A percentile compares a stretch with the other conserved stretches of the same genome.
Conservation (phyloP, 768 basidiomycete species). For the Suillus hirtellus region DNA sequence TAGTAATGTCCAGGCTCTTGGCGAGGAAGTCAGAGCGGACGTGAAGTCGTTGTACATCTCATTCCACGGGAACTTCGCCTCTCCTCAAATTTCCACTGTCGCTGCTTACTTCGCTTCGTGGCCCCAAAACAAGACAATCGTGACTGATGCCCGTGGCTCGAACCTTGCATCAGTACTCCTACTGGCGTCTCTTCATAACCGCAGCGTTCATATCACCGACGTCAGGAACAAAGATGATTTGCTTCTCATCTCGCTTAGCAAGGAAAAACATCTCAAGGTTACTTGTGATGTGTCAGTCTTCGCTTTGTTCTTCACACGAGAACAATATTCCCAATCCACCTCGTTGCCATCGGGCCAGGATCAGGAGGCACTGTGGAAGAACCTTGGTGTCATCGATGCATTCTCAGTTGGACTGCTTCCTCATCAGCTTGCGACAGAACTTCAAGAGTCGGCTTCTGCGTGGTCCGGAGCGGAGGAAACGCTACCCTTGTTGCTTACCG, state of each 20-base stretch:
- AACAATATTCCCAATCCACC: conserved; percentile 65
- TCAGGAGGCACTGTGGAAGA: conserved; percentile 83
- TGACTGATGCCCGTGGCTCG: conserved; percentile 90
- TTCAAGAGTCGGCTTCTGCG: conserved; percentile 59
- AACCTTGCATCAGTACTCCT: conserved; percentile 92
- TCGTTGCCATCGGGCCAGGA: conserved; percentile 73
- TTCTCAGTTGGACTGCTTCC: conserved; percentile 91
- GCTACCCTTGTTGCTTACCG: conserved; percentile 83
- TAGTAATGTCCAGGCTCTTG: conserved; percentile 59
- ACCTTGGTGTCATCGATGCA: conserved; percentile 80
- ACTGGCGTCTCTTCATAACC: conserved; percentile 88
- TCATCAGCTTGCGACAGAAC: conserved; percentile 66
- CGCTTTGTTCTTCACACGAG: conserved; percentile 82
- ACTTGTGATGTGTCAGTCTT: conserved; percentile 96
- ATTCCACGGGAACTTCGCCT: conserved; percentile 50
- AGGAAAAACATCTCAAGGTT: conserved; percentile 89
- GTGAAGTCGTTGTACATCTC: conserved; percentile 88
- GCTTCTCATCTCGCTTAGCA: conserved; percentile 88
- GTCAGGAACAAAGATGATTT: conserved; percentile 87
- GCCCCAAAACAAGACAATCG: conserved; percentile 89
- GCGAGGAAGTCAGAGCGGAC: conserved; percentile 77
- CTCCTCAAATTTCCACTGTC: conserved; percentile 67
- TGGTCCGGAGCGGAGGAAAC: conserved; percentile 86
- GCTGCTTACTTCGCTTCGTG: conserved; percentile 89
- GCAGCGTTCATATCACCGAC: conserved; percentile 88